Base-by-base conservation (phyloP, 768 basidiomycete species). In the Russula brevipes region DNA sequence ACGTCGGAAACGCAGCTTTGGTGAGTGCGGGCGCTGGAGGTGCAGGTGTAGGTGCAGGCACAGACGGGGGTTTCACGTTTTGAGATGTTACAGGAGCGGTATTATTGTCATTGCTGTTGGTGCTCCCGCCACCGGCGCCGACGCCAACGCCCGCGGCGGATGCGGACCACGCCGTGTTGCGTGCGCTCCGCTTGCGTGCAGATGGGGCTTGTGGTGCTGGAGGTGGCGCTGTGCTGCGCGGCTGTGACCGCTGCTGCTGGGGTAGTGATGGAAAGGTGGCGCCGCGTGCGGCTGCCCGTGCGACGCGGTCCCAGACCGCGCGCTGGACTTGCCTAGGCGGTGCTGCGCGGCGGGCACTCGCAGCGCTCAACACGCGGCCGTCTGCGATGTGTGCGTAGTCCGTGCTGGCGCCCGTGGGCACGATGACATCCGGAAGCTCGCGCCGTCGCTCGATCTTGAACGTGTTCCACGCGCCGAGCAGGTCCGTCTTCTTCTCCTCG, bases 381-480 rank as follows among this genome's bases (percentile, higher is more conserved):
- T 86, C 84, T 4, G 91, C 80, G 65, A 94, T 88, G 0, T 86
- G 88, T 0, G 92, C 86, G 67, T 89, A 95, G 49, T 85, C 85
- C 0, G 83, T 76, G 9, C 88, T 86, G 0, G 80, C 72, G 3
- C 82, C 72, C 3, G 79, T 77, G 4, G 87, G 85, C 0, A 80
- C 73, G 5, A 35, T n/a, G 44, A 57, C 36, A 54, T 92, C 87
- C 0, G 94, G 93, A 76, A 94, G 93, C 68, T 93, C 85, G 71
- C 85, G 84, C 19, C 86, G 87, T 85, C 91, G 89, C 89, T 96
- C 90, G 35, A 91, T 78, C 60, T 86, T 86, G 73, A 94, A 94
- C 1, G 85, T 85, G 54, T 89, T 90, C 88, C 95, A 91, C 0
- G 90, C 88, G 0, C 77, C 70, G 56, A 94, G 75, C 1, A 98